Percentiles rank a stretch among this genome's conserved stretches.
phyloP scores from a whole-genome alignment of 495 filamentous ascomycete genomes.

The Hypoxylon trugodes region DNA sequence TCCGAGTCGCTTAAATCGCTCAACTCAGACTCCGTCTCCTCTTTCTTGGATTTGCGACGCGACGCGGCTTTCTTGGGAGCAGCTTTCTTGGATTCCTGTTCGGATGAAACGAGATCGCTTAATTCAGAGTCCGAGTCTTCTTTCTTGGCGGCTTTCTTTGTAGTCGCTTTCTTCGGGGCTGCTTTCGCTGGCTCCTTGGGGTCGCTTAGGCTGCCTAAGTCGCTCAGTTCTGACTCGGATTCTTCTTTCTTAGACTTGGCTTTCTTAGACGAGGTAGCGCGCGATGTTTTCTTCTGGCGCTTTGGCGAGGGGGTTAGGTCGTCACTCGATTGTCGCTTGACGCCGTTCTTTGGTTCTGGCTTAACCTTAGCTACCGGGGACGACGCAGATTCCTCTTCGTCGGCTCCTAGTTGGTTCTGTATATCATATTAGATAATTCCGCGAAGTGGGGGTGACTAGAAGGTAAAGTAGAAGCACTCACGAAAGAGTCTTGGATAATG shows the following conservation, averaged over 20 bases:
- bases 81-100: conserved; percentile 34
- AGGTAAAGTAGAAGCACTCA: conserved; percentile 53
- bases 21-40: conserved; percentile 43
- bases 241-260: conserved; percentile 43
- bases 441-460: conserved; percentile 34
- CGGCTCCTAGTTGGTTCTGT: conserved; percentile 31
- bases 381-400: conserved; percentile 26
- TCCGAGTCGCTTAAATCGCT: conserved; percentile 39
- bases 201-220: conserved; percentile 39
- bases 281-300: conserved; percentile 45
- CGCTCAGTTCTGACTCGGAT: conserved; percentile 41
- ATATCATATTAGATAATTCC: conserved; percentile 17
- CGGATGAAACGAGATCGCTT: conserved; percentile 39
- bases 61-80: conserved; percentile 22
- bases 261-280: conserved; percentile 24
- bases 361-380: conserved; percentile 23
- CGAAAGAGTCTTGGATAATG: conserved; percentile 74
- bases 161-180: conserved; percentile 34
- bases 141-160: conserved; percentile 30
- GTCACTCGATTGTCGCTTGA: conserved; percentile 45
- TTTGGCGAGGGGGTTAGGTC: conserved; percentile 39
- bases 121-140: conserved; percentile 40
- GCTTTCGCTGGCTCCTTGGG: too few species aligned
- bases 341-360: conserved; percentile 37
- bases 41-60: conserved; percentile 39